Evolutionary conservation across 2,329 filamentous ascomycete genomes (phyloP), one percentile per base, ranked within the genome.

Genomic region (Colletotrichum graminicola): DNA sequence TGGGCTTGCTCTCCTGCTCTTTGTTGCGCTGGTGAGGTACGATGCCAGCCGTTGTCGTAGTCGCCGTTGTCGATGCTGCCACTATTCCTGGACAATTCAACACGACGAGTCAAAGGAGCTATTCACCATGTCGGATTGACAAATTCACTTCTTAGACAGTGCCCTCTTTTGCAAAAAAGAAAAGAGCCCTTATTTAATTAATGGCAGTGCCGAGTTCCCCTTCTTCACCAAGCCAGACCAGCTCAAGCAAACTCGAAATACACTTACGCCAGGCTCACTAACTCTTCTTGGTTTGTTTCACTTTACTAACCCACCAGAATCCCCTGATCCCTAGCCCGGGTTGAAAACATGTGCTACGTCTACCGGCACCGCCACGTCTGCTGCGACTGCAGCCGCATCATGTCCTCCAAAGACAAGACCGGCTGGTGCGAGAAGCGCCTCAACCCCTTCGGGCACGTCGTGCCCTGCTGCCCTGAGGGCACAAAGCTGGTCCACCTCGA

Each of bases 361-460:
- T 41, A 57, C 34, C 34, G 34, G 39, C 55, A 57, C 36, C 36
- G 55, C 23, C 34, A 41, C n/a, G 21, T 57, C n/a, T 62, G 60
- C 60, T 39, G 45, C 11, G 34, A 36, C 34, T 52, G 60, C 45
- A 8, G 4, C n/a, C 32, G n/a, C 32, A 39, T 62, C 16, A 26
- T 51, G 43, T 51, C 45, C 45, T 51, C 34, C 45, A 14, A 39
- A 10, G 59, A 62, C 32, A n/a, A 5, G n/a, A 23, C 45, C 32
- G 34, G 8, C 45, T 51, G 34, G 47, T 62, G 45, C 45, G 43
- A 39, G 7, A 41, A 29, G 16, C 45, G 60, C 23, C 29, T 11
- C 14, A n/a, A 10, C 32, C 26, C 32, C 45, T 51, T 62, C 14
- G 60, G 26, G 5, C 45, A 51, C 45, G 45, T n/a, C 23, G 10